Percentiles rank a stretch among this genome's conserved stretches.
phyloP scores from a whole-genome alignment of 345 rosid species.

The Mercurialis annua region DNA sequence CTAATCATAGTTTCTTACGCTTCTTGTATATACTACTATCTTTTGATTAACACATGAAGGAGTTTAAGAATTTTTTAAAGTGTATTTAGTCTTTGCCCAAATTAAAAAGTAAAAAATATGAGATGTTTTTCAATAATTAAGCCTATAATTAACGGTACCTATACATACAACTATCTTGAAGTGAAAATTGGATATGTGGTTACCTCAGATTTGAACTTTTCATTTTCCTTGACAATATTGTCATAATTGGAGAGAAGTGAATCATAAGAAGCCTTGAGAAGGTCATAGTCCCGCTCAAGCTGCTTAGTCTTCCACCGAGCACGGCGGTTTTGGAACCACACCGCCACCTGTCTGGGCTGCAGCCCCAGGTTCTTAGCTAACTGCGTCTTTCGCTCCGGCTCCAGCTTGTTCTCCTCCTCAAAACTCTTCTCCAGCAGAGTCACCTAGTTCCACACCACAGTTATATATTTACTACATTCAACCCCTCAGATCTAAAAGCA shows the following conservation, averaged over 20 bases:
- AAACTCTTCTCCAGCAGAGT: slow-evolving; percentile 86
- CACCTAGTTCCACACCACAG: slow-evolving; percentile 34
- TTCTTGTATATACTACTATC: too few species aligned
- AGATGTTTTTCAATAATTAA: too few species aligned
- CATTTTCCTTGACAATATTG: slow-evolving; percentile 50
- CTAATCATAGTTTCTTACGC: too few species aligned
- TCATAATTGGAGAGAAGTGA: slow-evolving; percentile 61
- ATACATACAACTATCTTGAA: too few species aligned
- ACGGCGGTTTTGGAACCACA: slow-evolving; percentile 97
- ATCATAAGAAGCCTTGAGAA: slow-evolving; percentile 77
- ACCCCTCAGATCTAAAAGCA: too few species aligned
- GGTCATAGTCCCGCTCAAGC: slow-evolving; percentile 78
- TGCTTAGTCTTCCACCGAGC: slow-evolving; percentile 97
- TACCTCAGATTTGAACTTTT: slow-evolving; percentile 78
- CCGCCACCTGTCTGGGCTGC: slow-evolving; percentile 92
- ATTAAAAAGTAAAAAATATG: too few species aligned
- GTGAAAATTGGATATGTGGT: not conserved
- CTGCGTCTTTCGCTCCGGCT: slow-evolving; percentile 82
- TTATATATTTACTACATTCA: too few species aligned
- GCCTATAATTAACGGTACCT: too few species aligned
- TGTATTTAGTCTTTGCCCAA: too few species aligned
- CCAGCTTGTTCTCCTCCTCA: slow-evolving; percentile 92
- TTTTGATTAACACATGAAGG: too few species aligned
- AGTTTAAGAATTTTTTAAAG: too few species aligned
- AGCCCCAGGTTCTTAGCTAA: slow-evolving; percentile 84